Evolutionary conservation across 371 early-diverging fungal species (phyloP).

Genomic region (Apophysomyces ossiformis): DNA sequence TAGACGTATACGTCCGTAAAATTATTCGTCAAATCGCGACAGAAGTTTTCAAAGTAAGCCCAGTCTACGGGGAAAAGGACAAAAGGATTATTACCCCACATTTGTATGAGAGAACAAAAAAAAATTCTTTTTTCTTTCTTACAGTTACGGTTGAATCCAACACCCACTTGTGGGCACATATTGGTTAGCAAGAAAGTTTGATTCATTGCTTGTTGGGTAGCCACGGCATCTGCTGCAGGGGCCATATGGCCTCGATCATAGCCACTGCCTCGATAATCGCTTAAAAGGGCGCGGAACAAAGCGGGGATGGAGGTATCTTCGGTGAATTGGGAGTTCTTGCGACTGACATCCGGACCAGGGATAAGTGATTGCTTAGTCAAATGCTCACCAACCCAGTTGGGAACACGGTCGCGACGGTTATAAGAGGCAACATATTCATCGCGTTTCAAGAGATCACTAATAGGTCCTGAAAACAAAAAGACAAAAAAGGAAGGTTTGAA

Average conservation of each 20-base stretch:
- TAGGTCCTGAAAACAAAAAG: conserved; percentile 40
- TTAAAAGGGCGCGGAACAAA: conserved; percentile 63
- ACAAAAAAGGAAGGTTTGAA: neutral
- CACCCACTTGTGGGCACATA: conserved; percentile 81
- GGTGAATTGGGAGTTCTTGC: conserved; percentile 65
- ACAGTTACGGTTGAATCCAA: conserved; percentile 81
- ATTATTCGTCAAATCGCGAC: conserved; percentile 61
- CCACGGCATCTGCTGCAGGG: conserved; percentile 77
- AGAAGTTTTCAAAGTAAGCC: conserved; percentile 78
- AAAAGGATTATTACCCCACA: neutral
- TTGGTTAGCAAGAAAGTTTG: conserved; percentile 79
- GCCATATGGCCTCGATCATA: conserved; percentile 86
- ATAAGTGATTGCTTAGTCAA: conserved; percentile 66
- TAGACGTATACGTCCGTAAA: conserved; percentile 77
- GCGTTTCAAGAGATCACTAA: conserved; percentile 52
- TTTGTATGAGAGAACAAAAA: no score
- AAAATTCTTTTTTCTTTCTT: conserved; percentile 11
- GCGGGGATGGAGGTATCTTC: conserved; percentile 66
- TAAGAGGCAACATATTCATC: conserved; percentile 61
- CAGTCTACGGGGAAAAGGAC: conserved; percentile 52
- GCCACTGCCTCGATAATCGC: conserved; percentile 72
- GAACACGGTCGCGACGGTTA: conserved; percentile 76
- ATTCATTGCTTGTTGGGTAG: conserved; percentile 66
- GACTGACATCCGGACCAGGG: conserved; percentile 53
- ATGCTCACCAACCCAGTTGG: conserved; percentile 85